Evolutionary conservation across 2,329 filamentous ascomycete species (phyloP).

Genomic region (Claviceps purpurea): DNA sequence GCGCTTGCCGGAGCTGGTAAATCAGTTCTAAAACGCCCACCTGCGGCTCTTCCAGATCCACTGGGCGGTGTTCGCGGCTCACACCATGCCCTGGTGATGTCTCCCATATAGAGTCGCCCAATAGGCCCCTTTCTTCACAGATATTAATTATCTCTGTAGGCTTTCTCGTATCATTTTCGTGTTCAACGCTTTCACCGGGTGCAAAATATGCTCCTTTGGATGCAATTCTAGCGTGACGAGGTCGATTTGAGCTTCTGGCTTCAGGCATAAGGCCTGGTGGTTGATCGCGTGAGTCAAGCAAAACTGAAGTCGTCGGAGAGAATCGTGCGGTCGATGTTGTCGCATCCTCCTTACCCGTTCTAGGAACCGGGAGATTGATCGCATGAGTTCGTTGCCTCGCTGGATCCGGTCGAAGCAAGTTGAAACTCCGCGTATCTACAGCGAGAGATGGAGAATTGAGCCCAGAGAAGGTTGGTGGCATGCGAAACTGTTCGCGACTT

Average conservation of each 20-base stretch:
- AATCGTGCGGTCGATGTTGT: conserved; percentile 33
- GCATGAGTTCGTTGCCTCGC: conserved; percentile 23
- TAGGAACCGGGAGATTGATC: neutral
- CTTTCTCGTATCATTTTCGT: conserved; percentile 24
- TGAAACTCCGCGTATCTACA: conserved; percentile 41
- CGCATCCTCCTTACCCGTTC: neutral
- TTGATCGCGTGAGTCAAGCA: conserved; percentile 66
- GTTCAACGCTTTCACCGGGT: conserved; percentile 42
- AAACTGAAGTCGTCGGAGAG: conserved; percentile 58
- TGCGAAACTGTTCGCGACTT: conserved; percentile 48
- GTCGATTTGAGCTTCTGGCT: conserved; percentile 32
- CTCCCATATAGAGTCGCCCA: conserved; percentile 49
- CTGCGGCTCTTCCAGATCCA: conserved; percentile 31
- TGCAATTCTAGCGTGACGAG: conserved; percentile 29
- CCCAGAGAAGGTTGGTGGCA: conserved; percentile 61
- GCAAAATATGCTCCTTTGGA: conserved; percentile 36
- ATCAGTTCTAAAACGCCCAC: conserved; percentile 44
- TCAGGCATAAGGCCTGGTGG: conserved; percentile 37
- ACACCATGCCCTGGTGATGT: conserved; percentile 38
- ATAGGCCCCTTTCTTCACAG: conserved; percentile 35
- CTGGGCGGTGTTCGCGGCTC: conserved; percentile 38
- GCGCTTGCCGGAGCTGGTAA: conserved; percentile 44
- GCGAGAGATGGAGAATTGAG: conserved; percentile 49
- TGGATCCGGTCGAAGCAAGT: conserved; percentile 28
- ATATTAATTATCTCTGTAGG: conserved; percentile 34